These are phyloP conservation scores for Saccharomycodes ludwigii DNA, from an alignment of 805 yeast genomes.

Conservation along the genomic window DNA sequence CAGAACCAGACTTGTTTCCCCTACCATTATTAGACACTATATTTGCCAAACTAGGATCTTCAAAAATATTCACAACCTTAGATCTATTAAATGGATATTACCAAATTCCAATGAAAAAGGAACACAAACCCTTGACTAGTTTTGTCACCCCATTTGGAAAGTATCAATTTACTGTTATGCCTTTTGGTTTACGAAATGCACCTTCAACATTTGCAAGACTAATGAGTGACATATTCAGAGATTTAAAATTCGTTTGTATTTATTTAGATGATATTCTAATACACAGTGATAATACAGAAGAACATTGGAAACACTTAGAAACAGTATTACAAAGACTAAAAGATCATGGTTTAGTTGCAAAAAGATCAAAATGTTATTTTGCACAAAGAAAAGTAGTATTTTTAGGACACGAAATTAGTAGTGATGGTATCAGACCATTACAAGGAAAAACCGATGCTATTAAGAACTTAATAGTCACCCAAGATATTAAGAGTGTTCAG, in stretches of 20 bases:
- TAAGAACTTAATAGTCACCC: slow-evolving; percentile 4
- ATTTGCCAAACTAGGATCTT: slow-evolving; percentile 3
- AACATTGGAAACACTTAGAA: slow-evolving; percentile 11
- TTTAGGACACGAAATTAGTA: slow-evolving; percentile 6
- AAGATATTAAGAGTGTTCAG: slow-evolving; percentile 8
- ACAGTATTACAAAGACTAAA: slow-evolving; percentile 6
- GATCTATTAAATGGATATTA: slow-evolving; percentile 9
- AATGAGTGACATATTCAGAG: slow-evolving; percentile 12
- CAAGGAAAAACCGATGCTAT: slow-evolving; percentile 10
- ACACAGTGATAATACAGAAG: slow-evolving; percentile 3
- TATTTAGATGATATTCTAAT: slow-evolving; percentile 12
- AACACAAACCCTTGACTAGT: slow-evolving; percentile 6
- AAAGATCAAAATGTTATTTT: slow-evolving; percentile 9
- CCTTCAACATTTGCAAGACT: slow-evolving; percentile 11
- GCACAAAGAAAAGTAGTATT: slow-evolving; percentile 7
- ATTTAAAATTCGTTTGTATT: slow-evolving; percentile 6
- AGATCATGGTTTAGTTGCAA: slow-evolving; percentile 7
- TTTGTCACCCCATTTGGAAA: slow-evolving; percentile 10
- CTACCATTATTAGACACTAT: slow-evolving; percentile 6
- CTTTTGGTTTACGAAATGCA: slow-evolving; percentile 11
- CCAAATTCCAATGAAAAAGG: slow-evolving; percentile 7
- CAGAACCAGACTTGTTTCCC: slow-evolving; percentile 7
- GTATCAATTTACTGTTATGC: slow-evolving; percentile 11
- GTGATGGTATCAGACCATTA: slow-evolving; percentile 7
- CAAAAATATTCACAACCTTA: slow-evolving; percentile 5